Base-by-base conservation (phyloP, 2,329 filamentous ascomycete species). In the Cladosporium austrohemisphaericum region DNA sequence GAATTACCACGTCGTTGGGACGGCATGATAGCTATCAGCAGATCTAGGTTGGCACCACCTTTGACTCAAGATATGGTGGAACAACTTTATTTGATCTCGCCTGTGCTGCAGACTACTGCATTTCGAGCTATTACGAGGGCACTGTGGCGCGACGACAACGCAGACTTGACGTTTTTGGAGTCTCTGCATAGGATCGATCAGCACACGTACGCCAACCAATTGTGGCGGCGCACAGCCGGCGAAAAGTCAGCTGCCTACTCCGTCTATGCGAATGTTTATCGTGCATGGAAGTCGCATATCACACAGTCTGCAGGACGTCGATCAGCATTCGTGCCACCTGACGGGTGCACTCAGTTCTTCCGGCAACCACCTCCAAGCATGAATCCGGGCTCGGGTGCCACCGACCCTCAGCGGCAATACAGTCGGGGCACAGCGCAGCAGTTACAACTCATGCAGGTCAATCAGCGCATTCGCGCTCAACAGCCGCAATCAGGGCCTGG, bases 31-130 rank as follows among this genome's bases (percentile, higher is more conserved):
- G 10, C 49, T 8, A 32, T 36, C 25, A 57, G 67, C 49, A 57
- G 53, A 20, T 28, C 37, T 16, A 67, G 73, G 32, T 62, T 64
- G 2, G 78, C 74, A 55, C 81, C 81, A 3, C 76, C 81, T 4
- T 65, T 82, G n/a, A 72, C 79, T 26, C 70, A 73, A 46, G 82
- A 85, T 57, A 65, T 86, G 22, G 61, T 71, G 4, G 60, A 63
- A n/a, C 56, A 64, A 10, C 69, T 85, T 28, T 60, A 63, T 5
- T 61, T 84, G 10, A 61, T 60, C 6, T 85, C 81, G 0, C 60
- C 67, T 0, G 68, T 74, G 1, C 64, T 86, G 5, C 77, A 81
- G 56, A 64, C 62, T 1, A 74, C 81, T 22, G 64, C 81, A 3
- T 84, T 83, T 57, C 72, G 71, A 20, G 71, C 75, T 4, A 69